Percentiles rank a stretch among this genome's conserved stretches.
Evolutionary conservation across 352 stramenopile genomes (phyloP).

Genomic region (Globisporangium perplexum): DNA sequence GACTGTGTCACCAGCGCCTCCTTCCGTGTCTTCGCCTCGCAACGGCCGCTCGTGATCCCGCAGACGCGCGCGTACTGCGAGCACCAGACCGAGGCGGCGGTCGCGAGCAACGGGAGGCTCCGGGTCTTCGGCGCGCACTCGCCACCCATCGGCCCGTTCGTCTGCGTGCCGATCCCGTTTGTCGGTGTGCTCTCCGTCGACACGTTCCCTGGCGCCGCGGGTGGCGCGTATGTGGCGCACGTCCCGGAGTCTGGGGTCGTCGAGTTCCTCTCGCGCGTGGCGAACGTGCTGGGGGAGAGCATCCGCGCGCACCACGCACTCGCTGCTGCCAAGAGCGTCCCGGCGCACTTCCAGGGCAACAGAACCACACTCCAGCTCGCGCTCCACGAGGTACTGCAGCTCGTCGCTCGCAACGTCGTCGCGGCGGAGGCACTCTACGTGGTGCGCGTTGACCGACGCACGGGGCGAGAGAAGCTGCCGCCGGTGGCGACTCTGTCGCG

Average conservation of each 20-base stretch:
- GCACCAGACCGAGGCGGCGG: conserved; percentile 13
- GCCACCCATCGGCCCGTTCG: conserved; percentile 30
- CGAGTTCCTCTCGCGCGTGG: conserved; percentile 36
- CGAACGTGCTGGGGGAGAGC: conserved; percentile 39
- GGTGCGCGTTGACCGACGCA: conserved; percentile 12
- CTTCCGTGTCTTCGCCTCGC: conserved; percentile 43
- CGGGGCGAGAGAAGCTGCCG: background rate
- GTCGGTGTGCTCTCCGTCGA: conserved; percentile 61
- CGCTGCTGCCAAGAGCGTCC: conserved; percentile 15
- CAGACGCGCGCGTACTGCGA: conserved; percentile 27
- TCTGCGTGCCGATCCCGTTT: conserved; percentile 70
- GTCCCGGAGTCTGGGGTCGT: conserved; percentile 59
- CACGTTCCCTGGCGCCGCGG: conserved; percentile 50
- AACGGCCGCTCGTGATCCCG: conserved; percentile 42
- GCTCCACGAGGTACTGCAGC: conserved; percentile 27
- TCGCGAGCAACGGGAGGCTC: conserved; percentile 12
- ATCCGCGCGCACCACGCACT: conserved; percentile 26
- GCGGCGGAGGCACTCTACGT: conserved; percentile 33
- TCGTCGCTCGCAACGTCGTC: conserved; percentile 36
- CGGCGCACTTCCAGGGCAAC: conserved; percentile 57
- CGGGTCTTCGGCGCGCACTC: conserved; percentile 19
- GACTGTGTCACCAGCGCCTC: conserved; percentile 37
- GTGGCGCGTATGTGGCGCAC: conserved; percentile 33
- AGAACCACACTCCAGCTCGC: conserved; percentile 30
- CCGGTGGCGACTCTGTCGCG: conserved; percentile 1